Evolutionary conservation across 2,329 filamentous ascomycete genomes (phyloP).

Genomic region (Xylaria sp.): DNA sequence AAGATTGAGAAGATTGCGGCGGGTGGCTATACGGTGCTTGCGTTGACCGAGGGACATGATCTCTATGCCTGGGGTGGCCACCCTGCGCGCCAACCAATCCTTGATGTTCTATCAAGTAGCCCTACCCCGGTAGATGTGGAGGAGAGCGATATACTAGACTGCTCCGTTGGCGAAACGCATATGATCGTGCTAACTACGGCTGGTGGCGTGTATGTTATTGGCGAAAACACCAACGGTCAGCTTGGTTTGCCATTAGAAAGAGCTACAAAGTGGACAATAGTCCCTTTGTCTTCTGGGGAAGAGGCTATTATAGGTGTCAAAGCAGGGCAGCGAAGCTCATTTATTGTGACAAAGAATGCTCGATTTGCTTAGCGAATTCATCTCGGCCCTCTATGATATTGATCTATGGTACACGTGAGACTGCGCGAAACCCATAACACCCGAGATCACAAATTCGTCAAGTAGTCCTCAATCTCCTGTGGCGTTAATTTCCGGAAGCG

Average conservation of each 20-base stretch:
- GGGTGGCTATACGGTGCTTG: conserved; percentile 67
- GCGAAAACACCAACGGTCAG: conserved; percentile 69
- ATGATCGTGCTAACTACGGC: conserved; percentile 64
- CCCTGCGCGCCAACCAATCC: conserved; percentile 50
- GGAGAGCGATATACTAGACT: conserved; percentile 64
- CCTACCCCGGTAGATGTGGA: conserved; percentile 61
- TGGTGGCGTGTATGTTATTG: conserved; percentile 64
- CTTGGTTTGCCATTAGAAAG: conserved; percentile 58
- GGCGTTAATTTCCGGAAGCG: conserved; percentile 95
- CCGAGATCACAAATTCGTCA: conserved; percentile 87
- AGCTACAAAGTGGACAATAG: conserved; percentile 52
- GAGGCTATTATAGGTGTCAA: conserved; percentile 55
- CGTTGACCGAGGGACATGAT: conserved; percentile 66
- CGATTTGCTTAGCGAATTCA: conserved; percentile 45
- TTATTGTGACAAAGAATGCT: conserved; percentile 55
- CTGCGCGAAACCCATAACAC: conserved; percentile 43
- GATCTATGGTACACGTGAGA: conserved; percentile 60
- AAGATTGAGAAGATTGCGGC: conserved; percentile 65
- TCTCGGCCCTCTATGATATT: conserved; percentile 56
- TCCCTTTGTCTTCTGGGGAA: conserved; percentile 48
- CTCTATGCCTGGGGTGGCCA: conserved; percentile 72
- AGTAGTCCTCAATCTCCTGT: conserved; percentile 98
- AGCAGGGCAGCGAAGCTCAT: conserved; percentile 62
- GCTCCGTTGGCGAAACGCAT: conserved; percentile 69
- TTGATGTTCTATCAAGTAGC: conserved; percentile 46